Percentiles rank a stretch among this genome's conserved stretches.
Conservation (phyloP, 768 basidiomycete species). For the Tubosaeta brunneosetosa region DNA sequence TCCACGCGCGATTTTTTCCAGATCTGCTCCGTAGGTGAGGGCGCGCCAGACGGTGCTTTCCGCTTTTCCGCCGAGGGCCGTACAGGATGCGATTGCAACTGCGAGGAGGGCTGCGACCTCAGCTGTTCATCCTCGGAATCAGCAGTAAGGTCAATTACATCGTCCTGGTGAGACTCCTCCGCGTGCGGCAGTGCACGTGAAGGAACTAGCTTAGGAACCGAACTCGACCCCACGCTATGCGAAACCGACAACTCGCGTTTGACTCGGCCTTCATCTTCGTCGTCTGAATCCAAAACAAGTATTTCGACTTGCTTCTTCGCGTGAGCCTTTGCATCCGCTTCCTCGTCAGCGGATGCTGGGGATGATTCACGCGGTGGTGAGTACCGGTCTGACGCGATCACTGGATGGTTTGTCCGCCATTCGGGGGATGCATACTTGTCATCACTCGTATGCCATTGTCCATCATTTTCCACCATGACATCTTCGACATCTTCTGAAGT, state of each 20-base stretch:
- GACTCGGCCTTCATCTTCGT: conserved; percentile 71
- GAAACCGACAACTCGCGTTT: conserved; percentile 74
- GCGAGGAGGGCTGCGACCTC: conserved; percentile 21
- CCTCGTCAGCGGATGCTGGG: conserved; percentile 27
- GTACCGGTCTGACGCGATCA: conserved; percentile 18
- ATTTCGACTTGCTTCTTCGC: conserved; percentile 53
- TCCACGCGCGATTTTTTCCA: conserved; percentile 66
- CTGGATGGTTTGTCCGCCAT: conserved; percentile 63
- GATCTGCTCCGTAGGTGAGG: conserved; percentile 57
- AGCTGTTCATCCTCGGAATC: conserved; percentile 72
- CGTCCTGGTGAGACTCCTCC: conserved; percentile 35
- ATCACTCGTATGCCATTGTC: conserved; percentile 93
- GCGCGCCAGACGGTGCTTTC: conserved; percentile 48
- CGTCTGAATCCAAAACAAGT: conserved; percentile 67
- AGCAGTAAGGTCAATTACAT: conserved; percentile 81
- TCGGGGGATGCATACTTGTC: conserved; percentile 70
- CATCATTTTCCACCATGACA: conserved; percentile 90
- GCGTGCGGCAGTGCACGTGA: conserved; percentile 9
- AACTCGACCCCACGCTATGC: conserved; percentile 42
- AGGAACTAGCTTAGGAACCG: conserved; percentile 26
- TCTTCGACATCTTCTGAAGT: conserved; percentile 83
- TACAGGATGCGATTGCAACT: conserved; percentile 29
- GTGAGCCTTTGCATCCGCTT: conserved; percentile 36
- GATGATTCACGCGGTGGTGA: conserved; percentile 29
- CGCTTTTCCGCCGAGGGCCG: conserved; percentile 47